Base-by-base conservation (phyloP, 441 rosid genomes). In the Pelargonium cotyledonis region DNA sequence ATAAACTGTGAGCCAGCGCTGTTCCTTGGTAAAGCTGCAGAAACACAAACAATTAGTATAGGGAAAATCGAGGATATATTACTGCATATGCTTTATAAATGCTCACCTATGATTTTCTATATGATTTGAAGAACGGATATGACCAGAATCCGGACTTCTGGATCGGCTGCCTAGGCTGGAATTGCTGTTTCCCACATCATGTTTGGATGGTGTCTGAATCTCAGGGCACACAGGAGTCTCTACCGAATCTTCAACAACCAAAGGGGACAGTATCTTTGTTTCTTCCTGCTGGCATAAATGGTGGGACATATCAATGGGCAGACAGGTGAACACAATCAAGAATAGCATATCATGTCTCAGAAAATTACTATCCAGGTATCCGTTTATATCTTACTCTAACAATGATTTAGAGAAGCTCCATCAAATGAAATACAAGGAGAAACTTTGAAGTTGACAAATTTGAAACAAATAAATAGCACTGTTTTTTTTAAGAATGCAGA, bases 1-100 rank as follows among this genome's bases (percentile, higher is more conserved):
- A 74, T 92, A 89, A 77, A 89, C 84, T 0, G 84, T 85, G 73
- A 75, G 83, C 96, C 96, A 92, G 57, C 78, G 85, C 47, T 79
- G 83, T 74, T 84, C 84, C 75, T 70, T 78, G 62, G 77, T 72
- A 67, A 76, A 79, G 78, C 75, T 70, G 72, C 76, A 72, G 75
- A 77, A 64, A 62, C 53, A 68, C 49, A 26, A 66, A 72, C 57
- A 61, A 65, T 74, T 64, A 76, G 71, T 47, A 23, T 47, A 58
- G 19, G 69, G 70, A 72, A 67, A 74, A 49, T 40, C 55, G n/a
- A 62, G 69, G 15, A 67, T 65, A 6, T 60, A 16, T 21, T 44
- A 58, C 12, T 31, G 60, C 67, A 12, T n/a, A 58, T 70, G 78
- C 35, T 7, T 40, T 44, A 38, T 43, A 38, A 72, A 72, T 9